Percentiles rank a stretch among this genome's conserved stretches.
These are phyloP conservation scores for Sporothrix sp. DNA, from an alignment of 2,329 filamentous ascomycete species.

Conservation along the genomic window DNA sequence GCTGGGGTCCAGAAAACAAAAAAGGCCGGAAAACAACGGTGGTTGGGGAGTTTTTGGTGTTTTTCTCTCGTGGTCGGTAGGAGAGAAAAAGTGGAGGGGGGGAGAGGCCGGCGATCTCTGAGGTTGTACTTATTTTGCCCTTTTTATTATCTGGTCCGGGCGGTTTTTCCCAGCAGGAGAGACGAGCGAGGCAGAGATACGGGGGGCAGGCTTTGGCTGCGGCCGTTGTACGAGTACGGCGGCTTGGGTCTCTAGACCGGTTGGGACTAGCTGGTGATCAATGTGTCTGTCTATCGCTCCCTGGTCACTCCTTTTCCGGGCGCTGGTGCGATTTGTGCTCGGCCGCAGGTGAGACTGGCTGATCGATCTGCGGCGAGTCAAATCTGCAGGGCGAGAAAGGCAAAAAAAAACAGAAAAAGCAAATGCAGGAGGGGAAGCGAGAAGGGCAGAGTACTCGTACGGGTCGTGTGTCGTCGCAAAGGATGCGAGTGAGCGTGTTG, in stretches of 20 bases:
- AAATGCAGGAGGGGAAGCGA: neutral
- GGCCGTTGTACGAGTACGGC: constrained; percentile 4
- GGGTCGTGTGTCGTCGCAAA: too few relatives aligned
- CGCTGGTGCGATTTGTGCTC: neutral
- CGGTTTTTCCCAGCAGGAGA: constrained; percentile 10
- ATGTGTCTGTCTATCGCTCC: constrained; percentile 8
- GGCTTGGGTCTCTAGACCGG: constrained; percentile 15
- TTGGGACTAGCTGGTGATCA: constrained; percentile 20
- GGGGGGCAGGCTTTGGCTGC: constrained; percentile 14
- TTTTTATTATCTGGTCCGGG: neutral
- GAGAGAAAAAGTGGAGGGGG: constrained; percentile 13
- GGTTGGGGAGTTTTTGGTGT: constrained; percentile 10
- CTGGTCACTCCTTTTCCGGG: constrained; percentile 7
- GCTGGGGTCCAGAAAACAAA: neutral
- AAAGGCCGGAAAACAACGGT: constrained; percentile 11
- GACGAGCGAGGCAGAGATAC: constrained; percentile 13
- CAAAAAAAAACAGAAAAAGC: neutral
- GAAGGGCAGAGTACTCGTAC: neutral
- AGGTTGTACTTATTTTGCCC: constrained; percentile 12
- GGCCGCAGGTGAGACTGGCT: neutral
- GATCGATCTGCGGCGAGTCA: neutral
- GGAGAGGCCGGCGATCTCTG: constrained; percentile 11
- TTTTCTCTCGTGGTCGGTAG: constrained; percentile 3
- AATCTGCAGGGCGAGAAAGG: neutral
- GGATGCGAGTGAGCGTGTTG: neutral